Evolutionary conservation across 495 filamentous ascomycete genomes (phyloP).

Genomic region (Penicillium cinerascens): DNA sequence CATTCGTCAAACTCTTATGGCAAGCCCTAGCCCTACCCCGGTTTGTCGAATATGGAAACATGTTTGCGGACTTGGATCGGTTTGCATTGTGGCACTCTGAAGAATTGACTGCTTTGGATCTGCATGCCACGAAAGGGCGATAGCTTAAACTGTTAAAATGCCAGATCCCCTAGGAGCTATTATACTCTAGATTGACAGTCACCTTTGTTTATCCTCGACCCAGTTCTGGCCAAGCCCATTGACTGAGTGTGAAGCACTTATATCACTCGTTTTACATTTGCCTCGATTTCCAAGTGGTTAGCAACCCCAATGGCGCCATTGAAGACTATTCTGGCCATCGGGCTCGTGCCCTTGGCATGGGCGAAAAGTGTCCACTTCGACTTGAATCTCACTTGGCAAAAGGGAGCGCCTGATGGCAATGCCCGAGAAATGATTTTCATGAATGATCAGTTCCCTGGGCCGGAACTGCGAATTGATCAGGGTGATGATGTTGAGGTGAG

Average conservation of each 20-base stretch:
- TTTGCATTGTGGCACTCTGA: neutral
- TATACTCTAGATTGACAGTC: neutral
- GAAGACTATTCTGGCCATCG: slow-evolving; percentile 9
- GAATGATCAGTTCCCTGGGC: slow-evolving; percentile 57
- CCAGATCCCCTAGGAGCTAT: neutral
- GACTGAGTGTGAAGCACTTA: neutral
- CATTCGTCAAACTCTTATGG: neutral
- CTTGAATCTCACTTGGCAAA: slow-evolving; percentile 38
- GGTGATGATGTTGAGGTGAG: slow-evolving; percentile 54
- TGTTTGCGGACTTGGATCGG: slow-evolving; percentile 1
- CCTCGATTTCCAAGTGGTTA: neutral
- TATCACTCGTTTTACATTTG: neutral
- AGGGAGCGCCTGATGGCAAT: slow-evolving; percentile 37
- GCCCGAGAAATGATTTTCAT: slow-evolving; percentile 49
- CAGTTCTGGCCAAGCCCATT: neutral
- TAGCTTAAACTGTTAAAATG: neutral
- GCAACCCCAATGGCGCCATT: slow-evolving; percentile 5
- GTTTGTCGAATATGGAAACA: slow-evolving; percentile 17
- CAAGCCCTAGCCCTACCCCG: neutral
- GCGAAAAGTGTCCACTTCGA: slow-evolving; percentile 28
- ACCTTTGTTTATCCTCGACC: neutral
- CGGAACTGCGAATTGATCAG: slow-evolving; percentile 50
- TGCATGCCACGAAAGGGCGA: neutral
- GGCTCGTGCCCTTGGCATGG: slow-evolving; percentile 8
- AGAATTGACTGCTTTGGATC: neutral